Base-by-base conservation (phyloP, 2,329 filamentous ascomycete genomes). In the Hymenoscyphus scutula region DNA sequence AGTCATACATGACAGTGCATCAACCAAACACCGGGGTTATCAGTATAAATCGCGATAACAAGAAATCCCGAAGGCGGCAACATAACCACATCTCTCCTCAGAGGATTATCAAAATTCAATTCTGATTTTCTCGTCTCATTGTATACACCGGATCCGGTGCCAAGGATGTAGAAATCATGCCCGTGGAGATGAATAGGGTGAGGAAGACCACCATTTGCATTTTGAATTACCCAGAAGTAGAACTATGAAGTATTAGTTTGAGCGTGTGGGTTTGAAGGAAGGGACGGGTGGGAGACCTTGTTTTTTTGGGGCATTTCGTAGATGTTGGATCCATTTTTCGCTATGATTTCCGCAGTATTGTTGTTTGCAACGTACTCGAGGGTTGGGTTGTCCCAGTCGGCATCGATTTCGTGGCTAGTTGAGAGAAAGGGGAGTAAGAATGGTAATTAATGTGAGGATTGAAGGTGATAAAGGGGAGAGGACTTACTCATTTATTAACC, bases 351-450 rank as follows among this genome's bases (percentile, higher is more conserved):
- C 11, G 57, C 23, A 15, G 45, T 4, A 1, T 15, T 38, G 17
- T 53, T 53, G 19, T 62, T 55, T 27, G 29, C 27, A n/a, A 58
- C 29, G 32, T 62, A 62, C 23, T 58, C 29, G 5, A 62, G 29
- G n/a, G 60, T 58, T 54, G 60, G 60, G 11, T 58, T 37, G 7
- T 37, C 30, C 60, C 60, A 62, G 1, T 62, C 29, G 17, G 58
- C 45, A 79, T 67, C 17, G 25, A 60, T 60, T 25, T 59, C 38
- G 15, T 15, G 11, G 8, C 57, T 58, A 10, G 17, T 45, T 10
- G 23, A 45, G 19, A 19, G 6, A 38, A 27, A 15, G 13, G 13
- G 15, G 56, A 58, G 23, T 25, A 6, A 48, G 8, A 25, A 8
- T 10, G 1, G 5, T 27, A 41, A 11, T 29, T 3, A 29, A 29